phyloP scores from a whole-genome alignment of 257 asterid species.

The Solanum rostratum region DNA sequence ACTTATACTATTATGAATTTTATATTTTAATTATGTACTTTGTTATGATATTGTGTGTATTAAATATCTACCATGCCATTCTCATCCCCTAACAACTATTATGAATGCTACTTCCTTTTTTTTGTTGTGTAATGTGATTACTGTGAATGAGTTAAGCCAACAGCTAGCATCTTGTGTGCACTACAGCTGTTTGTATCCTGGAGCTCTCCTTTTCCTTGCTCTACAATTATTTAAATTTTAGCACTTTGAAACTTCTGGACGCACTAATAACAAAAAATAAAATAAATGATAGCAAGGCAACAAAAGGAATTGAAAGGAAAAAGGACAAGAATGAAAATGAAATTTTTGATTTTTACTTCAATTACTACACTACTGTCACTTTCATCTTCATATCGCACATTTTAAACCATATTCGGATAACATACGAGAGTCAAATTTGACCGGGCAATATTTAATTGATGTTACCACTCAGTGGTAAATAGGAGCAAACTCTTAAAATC shows the following conservation, averaged over 20 bases:
- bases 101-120: not conserved
- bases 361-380: not conserved
- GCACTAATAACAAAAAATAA: not conserved
- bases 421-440: not conserved
- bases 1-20: too few relatives aligned
- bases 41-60: too few relatives aligned
- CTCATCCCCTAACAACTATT: not conserved
- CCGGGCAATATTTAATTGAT: not conserved
- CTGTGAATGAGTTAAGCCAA: not conserved
- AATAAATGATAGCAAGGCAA: not conserved
- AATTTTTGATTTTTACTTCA: not conserved
- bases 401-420: not conserved
- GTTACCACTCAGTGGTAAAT: not conserved
- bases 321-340: not conserved
- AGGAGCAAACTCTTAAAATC: not conserved
- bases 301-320: not conserved
- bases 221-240: not conserved
- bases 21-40: too few relatives aligned
- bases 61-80: too few relatives aligned
- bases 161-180: not conserved
- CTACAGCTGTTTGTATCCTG: conserved; percentile 2
- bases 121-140: not conserved
- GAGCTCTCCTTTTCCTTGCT: not conserved
- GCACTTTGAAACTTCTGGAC: not conserved
- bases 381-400: not conserved